Base-by-base conservation (phyloP, 371 early-diverging fungal genomes). In the Massospora cicadina region DNA sequence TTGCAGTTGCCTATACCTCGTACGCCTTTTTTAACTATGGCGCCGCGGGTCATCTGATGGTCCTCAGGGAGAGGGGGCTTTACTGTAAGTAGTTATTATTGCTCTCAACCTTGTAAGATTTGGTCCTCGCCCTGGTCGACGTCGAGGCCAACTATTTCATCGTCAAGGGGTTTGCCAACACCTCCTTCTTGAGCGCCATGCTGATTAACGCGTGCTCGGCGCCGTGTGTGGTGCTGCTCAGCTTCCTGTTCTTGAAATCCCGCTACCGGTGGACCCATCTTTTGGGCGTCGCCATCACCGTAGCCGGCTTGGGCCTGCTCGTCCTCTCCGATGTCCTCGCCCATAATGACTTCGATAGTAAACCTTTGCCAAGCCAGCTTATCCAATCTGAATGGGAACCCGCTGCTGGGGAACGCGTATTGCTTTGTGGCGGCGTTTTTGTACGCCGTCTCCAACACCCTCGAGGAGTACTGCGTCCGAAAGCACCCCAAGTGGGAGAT, bases 81-180 rank as follows among this genome's bases (percentile, higher is more conserved):
- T 79, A 77, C 66, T 85, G 75, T 75, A 72, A 68, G 73, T 68
- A 24, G 0, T 24, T 54, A 21, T 2, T 56, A 55, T 68, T 26
- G 26, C 30, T 28, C 1, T 24, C 1, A 58, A 12, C 59, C 21
- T 25, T 29, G 17, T 17, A 23, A 33, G 54, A 21, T 32, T 30
- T 58, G 29, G 33, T 28, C 21, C n/a, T 60, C 65, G 84, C 82
- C 0, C 64, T 81, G 17, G 77, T 82, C 23, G 89, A 88, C 69
- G 86, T 88, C 2, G 87, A 88, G 68, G 89, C 81, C 70, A 88
- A 88, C 65, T 88, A 81, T 67, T 80, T 88, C 71, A 78, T 84
- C 2, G 83, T 87, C 65, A 87, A 86, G 71, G 82, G 86, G 5
- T 88, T 77, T 68, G 73, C 71, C 62, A 85, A 86, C 67, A 88